These are phyloP conservation scores for Fusarium sororula DNA, from an alignment of 2,329 filamentous ascomycete genomes.

Conservation along the genomic window DNA sequence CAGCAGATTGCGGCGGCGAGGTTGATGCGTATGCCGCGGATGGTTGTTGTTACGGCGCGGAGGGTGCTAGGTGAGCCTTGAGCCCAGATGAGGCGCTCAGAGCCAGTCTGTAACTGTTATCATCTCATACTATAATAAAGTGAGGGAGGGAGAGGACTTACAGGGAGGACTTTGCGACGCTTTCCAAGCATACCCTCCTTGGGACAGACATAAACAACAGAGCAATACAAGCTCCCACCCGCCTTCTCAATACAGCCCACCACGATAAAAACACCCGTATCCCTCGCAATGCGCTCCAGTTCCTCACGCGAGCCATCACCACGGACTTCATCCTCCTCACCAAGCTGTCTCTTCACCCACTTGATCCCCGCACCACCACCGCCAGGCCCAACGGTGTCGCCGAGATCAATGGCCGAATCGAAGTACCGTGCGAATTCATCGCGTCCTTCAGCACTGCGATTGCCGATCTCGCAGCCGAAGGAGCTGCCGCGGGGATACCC, in stretches of 20 bases:
- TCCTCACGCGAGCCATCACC: constrained; percentile 76
- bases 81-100: constrained; percentile 87
- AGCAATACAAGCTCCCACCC: constrained; percentile 86
- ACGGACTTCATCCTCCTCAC: constrained; percentile 47
- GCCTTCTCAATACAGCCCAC: constrained; percentile 81
- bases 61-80: constrained; percentile 84
- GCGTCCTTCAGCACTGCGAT: constrained; percentile 72
- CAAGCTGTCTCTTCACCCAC: constrained; percentile 73
- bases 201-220: constrained; percentile 84
- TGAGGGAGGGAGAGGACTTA: too few species aligned
- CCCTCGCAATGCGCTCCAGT: constrained; percentile 77
- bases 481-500: constrained; percentile 85
- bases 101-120: constrained; percentile 66
- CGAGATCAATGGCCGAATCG: constrained; percentile 80
- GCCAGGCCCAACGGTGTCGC: constrained; percentile 71
- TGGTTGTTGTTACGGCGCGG: constrained; percentile 79
- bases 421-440: constrained; percentile 88
- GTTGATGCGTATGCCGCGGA: constrained; percentile 81
- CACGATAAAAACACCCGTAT: constrained; percentile 84
- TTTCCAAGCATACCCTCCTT: constrained; percentile 79
- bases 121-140: too few species aligned
- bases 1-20: constrained; percentile 92
- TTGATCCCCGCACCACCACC: constrained; percentile 74
- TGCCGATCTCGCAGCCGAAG: constrained; percentile 80
- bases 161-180: constrained; percentile 90